Evolutionary conservation across 306 rosid species (phyloP).

Genomic region (Begonia peltatifolia): DNA sequence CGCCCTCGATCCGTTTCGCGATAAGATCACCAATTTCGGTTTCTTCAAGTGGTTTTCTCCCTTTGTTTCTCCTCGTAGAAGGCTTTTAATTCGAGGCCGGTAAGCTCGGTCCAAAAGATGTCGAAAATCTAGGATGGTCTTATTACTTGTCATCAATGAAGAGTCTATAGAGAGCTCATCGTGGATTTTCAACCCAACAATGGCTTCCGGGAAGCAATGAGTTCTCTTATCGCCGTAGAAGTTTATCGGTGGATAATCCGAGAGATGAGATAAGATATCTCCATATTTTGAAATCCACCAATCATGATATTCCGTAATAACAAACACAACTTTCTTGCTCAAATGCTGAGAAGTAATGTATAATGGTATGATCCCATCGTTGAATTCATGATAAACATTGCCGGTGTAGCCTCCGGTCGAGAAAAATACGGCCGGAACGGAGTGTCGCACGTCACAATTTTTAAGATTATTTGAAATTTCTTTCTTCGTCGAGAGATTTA

Average conservation of each 20-base stretch:
- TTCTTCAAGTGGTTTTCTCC: constrained; percentile 15
- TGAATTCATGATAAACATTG: constrained; percentile 88
- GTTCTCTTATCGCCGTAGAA: constrained; percentile 45
- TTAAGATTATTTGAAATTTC: constrained; percentile 12
- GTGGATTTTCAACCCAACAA: constrained; percentile 73
- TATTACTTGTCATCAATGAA: constrained; percentile 38
- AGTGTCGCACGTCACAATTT: constrained; percentile 53
- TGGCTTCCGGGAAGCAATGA: constrained; percentile 82
- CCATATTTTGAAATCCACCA: constrained; percentile 91
- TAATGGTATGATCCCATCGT: constrained; percentile 82
- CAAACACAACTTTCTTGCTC: constrained; percentile 72
- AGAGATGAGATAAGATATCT: constrained; percentile 56
- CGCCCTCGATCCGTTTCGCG: constrained; percentile 63
- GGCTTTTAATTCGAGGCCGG: constrained; percentile 39
- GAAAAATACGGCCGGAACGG: constrained; percentile 83
- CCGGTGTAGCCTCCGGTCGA: constrained; percentile 98
- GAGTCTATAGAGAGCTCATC: constrained; percentile 64
- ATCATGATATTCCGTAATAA: constrained; percentile 65
- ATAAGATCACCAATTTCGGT: constrained; percentile 48
- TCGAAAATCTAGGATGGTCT: constrained; percentile 58
- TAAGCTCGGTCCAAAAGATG: constrained; percentile 59
- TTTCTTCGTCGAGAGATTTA: constrained; percentile 42
- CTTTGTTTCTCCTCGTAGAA: background rate
- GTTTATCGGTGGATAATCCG: constrained; percentile 50
- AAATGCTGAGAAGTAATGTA: constrained; percentile 72